Evolutionary conservation across 129 eudicot genomes (phyloP).

Genomic region (Heracleum sosnowskyi): DNA sequence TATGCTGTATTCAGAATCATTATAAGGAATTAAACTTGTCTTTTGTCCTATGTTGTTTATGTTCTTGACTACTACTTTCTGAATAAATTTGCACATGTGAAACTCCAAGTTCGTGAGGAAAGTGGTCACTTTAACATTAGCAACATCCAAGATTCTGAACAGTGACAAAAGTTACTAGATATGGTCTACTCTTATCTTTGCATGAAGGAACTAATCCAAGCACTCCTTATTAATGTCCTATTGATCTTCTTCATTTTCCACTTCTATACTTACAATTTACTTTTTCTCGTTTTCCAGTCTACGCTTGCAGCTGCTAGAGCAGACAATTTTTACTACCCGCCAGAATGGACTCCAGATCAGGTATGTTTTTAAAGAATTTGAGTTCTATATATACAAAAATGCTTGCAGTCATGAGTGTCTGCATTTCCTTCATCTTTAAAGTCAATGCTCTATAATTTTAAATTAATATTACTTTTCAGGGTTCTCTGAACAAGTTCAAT

Average conservation of each 20-base stretch:
- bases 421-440: background rate
- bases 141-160: background rate
- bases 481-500: slow-evolving; percentile 86
- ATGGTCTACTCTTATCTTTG: background rate
- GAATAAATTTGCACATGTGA: background rate
- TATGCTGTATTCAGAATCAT: background rate
- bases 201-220: background rate
- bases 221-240: background rate
- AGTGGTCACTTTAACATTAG: background rate
- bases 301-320: slow-evolving; percentile 99
- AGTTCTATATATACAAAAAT: background rate
- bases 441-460: background rate
- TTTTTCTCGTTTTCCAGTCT: slow-evolving; percentile 53
- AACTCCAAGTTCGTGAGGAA: background rate
- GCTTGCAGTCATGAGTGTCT: background rate
- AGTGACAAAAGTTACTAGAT: background rate
- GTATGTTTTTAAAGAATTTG: slow-evolving; percentile 19
- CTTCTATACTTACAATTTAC: background rate
- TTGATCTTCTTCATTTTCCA: background rate
- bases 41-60: background rate
- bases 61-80: background rate
- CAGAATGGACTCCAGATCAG: slow-evolving; percentile 97
- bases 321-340: slow-evolving; percentile 92
- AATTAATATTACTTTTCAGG: slow-evolving; percentile 36
- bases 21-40: background rate